phyloP scores from a whole-genome alignment of 257 asterid species.

The Linaria vulgaris region DNA sequence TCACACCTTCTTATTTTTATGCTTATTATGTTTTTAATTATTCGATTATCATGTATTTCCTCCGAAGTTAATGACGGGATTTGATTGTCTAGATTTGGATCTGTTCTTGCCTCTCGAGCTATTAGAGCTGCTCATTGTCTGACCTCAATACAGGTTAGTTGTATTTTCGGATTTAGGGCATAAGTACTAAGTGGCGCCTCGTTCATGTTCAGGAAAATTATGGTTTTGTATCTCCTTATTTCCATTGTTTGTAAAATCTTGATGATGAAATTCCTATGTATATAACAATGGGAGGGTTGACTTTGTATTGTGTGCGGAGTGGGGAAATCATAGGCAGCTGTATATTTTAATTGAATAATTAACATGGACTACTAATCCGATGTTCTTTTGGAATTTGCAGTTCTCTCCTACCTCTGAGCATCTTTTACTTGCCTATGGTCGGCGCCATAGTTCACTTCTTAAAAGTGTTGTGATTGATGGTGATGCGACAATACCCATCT shows the following conservation, averaged over 20 bases:
- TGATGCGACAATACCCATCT: constrained; percentile 71
- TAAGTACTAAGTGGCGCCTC: neutral
- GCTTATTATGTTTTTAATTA: constrained; percentile 10
- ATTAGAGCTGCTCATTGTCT: constrained; percentile 99
- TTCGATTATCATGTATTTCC: constrained; percentile 27
- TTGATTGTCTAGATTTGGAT: constrained; percentile 64
- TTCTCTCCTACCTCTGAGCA: constrained; percentile 97
- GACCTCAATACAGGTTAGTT: constrained; percentile 95
- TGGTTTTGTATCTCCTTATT: too few species aligned
- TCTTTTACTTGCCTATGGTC: constrained; percentile 89
- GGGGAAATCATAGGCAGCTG: constrained; percentile 7
- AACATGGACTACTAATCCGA: constrained; percentile 15
- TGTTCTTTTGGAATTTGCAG: constrained; percentile 48
- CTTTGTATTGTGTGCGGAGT: constrained; percentile 7
- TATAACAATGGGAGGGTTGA: neutral
- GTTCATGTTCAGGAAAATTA: too few species aligned
- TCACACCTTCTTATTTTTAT: constrained; percentile 15
- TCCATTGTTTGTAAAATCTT: neutral
- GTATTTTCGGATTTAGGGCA: constrained; percentile 19
- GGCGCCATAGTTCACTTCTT: constrained; percentile 92
- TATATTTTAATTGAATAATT: constrained; percentile 8
- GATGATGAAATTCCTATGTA: too few species aligned
- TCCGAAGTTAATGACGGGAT: constrained; percentile 26
- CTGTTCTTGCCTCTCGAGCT: constrained; percentile 80
- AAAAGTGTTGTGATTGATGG: constrained; percentile 91